phyloP scores from a whole-genome alignment of 257 asterid species.

The Solanum pimpinellifolium region DNA sequence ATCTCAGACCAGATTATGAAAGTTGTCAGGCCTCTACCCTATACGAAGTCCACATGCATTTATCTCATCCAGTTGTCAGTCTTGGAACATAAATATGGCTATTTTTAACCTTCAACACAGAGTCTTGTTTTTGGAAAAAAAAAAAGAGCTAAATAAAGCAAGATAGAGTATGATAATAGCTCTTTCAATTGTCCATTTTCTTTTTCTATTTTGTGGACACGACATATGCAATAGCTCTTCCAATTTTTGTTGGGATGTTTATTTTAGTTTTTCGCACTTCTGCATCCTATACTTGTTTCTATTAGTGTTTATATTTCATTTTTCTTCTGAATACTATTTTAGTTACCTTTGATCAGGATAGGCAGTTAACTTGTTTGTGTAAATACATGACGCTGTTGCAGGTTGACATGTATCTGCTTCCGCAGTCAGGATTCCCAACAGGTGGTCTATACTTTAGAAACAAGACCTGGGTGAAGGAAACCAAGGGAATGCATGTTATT shows the following conservation, averaged over 20 bases:
- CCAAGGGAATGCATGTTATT: conserved; percentile 80
- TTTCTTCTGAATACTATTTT: not conserved
- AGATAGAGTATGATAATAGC: not conserved
- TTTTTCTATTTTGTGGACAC: not conserved
- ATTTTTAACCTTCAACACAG: not conserved
- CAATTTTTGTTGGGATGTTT: not conserved
- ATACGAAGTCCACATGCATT: not conserved
- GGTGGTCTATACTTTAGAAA: conserved; percentile 97
- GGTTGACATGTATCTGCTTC: conserved; percentile 91
- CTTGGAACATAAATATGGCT: not conserved
- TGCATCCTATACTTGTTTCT: not conserved
- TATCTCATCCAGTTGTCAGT: not conserved
- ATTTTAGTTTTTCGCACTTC: not conserved
- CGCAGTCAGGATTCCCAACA: conserved; percentile 87
- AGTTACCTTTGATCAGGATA: not conserved
- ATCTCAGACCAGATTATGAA: not conserved
- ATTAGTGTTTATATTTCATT: not conserved
- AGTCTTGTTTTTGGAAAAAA: not conserved
- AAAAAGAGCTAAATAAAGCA: not conserved
- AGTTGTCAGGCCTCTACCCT: not conserved
- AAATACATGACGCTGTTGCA: conserved; percentile 15
- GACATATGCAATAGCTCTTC: not conserved
- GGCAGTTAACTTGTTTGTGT: not conserved
- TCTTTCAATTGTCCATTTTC: not conserved
- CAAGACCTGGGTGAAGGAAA: conserved; percentile 82